Evolutionary conservation across 345 rosid genomes (phyloP).

Genomic region (Excoecaria agallocha): DNA sequence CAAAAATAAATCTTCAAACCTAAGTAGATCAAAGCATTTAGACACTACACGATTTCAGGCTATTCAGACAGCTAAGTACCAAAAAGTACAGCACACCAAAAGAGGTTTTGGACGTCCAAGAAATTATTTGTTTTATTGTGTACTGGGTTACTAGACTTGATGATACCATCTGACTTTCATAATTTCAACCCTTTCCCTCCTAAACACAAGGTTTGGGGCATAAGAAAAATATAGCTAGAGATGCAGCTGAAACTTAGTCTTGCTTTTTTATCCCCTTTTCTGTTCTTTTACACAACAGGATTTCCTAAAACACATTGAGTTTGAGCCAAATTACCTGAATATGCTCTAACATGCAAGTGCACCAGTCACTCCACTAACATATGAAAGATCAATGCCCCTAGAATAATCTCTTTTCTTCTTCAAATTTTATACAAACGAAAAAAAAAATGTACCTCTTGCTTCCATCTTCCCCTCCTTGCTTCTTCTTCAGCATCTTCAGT

Average conservation of each 20-base stretch:
- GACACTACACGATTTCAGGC: neutral
- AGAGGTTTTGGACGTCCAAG: neutral
- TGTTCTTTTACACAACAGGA: neutral
- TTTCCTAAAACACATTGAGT: neutral
- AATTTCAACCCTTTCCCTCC: neutral
- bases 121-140: neutral
- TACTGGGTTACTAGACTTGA: neutral
- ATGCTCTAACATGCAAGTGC: neutral
- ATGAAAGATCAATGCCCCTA: neutral
- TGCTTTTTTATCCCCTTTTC: neutral
- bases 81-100: neutral
- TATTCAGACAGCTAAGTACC: neutral
- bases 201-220: neutral
- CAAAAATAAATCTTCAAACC: neutral
- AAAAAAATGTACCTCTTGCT: slow-evolving; percentile 52
- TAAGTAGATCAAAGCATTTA: neutral
- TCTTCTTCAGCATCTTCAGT: slow-evolving; percentile 92
- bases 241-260: neutral
- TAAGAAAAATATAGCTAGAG: neutral
- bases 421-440: neutral
- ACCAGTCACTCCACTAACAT: neutral
- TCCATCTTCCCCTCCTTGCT: slow-evolving; percentile 94
- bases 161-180: neutral
- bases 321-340: neutral
- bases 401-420: neutral